Base-by-base conservation (phyloP, 2,329 filamentous ascomycete genomes). In the Lasiodiplodia gonubiensis region DNA sequence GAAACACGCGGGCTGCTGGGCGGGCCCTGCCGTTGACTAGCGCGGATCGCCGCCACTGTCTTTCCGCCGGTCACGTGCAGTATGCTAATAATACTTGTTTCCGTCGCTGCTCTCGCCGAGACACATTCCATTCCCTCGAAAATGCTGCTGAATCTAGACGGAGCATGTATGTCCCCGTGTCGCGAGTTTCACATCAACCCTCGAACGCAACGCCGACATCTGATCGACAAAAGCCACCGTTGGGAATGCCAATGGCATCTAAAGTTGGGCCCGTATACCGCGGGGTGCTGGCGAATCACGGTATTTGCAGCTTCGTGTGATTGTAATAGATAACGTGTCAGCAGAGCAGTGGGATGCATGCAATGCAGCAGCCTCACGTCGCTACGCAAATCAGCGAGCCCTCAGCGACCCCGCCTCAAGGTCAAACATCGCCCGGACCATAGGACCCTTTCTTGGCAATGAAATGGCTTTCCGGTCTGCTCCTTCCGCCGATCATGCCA, bases 11-110 rank as follows among this genome's bases (percentile, higher is more conserved):
- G 54, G 33, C 42, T 35, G 30, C 54, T 57, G 35, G 35, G 57
- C 57, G 57, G 57, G 57, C 57, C 57, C 35, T 61, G 57, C 57
- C 57, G 57, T 42, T 55, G 18, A n/a, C 30, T 61, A 61, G 57
- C 57, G 57, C 57, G 49, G 42, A 61, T 61, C 57, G 21, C 37
- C 25, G 21, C 21, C 35, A 30, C 25, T 27, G 35, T 46, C 42
- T 46, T 46, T 46, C 42, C 18, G 37, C 57, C 6, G 11, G 21
- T 59, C 55, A 59, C 35, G 55, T 59, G 55, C 5, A 7, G 1
- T 6, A 7, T 48, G 39, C 57, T 61, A 61, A 49, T 48, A 61
- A 61, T 61, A 61, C 25, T 30, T 7, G 23, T 5, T 6, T 33
- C 51, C 14, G 35, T 46, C 23, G 55, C 46, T 46, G 25, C 55